Conservation (phyloP, 257 asterid species). For the Perilla frutescens region DNA sequence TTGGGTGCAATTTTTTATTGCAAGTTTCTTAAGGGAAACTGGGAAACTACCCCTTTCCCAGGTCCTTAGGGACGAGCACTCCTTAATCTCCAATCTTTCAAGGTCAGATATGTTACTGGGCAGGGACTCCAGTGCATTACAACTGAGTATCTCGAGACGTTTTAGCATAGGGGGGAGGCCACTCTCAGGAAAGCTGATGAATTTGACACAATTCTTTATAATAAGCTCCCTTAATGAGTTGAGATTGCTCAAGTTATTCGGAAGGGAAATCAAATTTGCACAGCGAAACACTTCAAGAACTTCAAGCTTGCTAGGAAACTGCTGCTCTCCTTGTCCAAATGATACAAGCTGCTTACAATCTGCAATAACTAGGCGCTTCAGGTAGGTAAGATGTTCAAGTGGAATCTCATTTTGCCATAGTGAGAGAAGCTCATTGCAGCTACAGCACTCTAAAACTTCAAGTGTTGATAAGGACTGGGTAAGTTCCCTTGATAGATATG, state of each 20-base stretch:
- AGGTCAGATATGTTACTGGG: slow-evolving; percentile 56
- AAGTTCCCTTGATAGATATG: slow-evolving; percentile 53
- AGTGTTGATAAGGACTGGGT: slow-evolving; percentile 48
- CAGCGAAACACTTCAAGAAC: slow-evolving; percentile 67
- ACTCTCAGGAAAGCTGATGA: slow-evolving; percentile 48
- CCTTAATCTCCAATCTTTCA: slow-evolving; percentile 67
- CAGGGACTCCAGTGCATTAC: slow-evolving; percentile 58
- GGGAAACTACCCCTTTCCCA: slow-evolving; percentile 60
- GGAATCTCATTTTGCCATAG: slow-evolving; percentile 54
- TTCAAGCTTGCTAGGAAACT: slow-evolving; percentile 65
- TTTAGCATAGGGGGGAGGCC: slow-evolving; percentile 65
- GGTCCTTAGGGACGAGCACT: slow-evolving; percentile 57
- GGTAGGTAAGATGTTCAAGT: slow-evolving; percentile 41
- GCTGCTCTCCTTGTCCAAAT: slow-evolving; percentile 56
- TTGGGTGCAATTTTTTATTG: slow-evolving; percentile 55
- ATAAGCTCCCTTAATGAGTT: slow-evolving; percentile 57
- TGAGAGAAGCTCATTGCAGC: slow-evolving; percentile 55
- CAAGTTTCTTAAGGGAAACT: slow-evolving; percentile 55
- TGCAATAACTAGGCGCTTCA: slow-evolving; percentile 63
- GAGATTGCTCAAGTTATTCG: slow-evolving; percentile 51
- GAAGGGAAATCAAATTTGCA: slow-evolving; percentile 47
- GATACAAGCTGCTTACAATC: slow-evolving; percentile 58
- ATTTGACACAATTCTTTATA: slow-evolving; percentile 55
- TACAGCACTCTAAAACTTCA: slow-evolving; percentile 66
- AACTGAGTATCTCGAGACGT: slow-evolving; percentile 67